These are phyloP conservation scores for Cryoendolithus antarcticus DNA, from an alignment of 2,329 filamentous ascomycete genomes.

Conservation along the genomic window DNA sequence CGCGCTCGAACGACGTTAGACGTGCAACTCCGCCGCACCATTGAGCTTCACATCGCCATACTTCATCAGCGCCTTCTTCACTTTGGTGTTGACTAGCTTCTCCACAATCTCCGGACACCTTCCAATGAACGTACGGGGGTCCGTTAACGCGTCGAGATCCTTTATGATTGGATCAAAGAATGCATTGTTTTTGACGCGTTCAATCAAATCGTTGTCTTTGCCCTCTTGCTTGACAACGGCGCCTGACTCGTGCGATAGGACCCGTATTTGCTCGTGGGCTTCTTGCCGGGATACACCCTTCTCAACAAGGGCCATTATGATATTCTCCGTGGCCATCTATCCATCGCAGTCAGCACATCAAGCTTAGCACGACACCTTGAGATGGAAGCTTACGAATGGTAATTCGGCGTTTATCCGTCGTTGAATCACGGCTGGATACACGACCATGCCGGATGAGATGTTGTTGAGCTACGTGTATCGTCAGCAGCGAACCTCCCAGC, in stretches of 20 bases:
- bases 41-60: constrained; percentile 18
- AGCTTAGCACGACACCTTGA: neutral
- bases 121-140: constrained; percentile 27
- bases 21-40: constrained; percentile 16
- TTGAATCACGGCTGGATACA: constrained; percentile 65
- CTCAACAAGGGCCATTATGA: constrained; percentile 67
- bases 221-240: constrained; percentile 60
- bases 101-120: constrained; percentile 28
- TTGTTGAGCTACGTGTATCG: constrained; percentile 38
- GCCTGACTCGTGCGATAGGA: constrained; percentile 65
- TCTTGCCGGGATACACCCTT: constrained; percentile 64
- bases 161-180: constrained; percentile 51
- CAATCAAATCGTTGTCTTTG: constrained; percentile 67
- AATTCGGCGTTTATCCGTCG: constrained; percentile 60
- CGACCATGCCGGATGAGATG: constrained; percentile 60
- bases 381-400: constrained; percentile 65
- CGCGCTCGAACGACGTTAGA: constrained; percentile 7
- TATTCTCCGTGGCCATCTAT: constrained; percentile 36
- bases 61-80: constrained; percentile 23
- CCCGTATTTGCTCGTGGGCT: constrained; percentile 73
- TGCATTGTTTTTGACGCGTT: constrained; percentile 56
- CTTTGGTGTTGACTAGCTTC: constrained; percentile 25
- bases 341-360: neutral
- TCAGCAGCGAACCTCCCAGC: constrained; percentile 4
- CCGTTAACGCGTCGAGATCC: constrained; percentile 25